Conservation (phyloP, 2,329 filamentous ascomycete genomes). For the Neonectria sp. region DNA sequence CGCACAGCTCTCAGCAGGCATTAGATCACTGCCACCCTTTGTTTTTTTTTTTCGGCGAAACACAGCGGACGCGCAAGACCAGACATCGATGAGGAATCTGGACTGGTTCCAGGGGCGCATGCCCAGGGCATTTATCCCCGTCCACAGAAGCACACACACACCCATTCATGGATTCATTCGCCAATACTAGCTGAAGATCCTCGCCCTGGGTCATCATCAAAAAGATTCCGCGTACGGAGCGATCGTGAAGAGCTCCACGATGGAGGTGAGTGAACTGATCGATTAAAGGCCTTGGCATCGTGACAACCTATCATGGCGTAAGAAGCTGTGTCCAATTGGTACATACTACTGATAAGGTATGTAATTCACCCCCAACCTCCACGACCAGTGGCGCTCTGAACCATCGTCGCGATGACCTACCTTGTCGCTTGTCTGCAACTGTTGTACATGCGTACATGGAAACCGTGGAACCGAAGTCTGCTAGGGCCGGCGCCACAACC, state of each 20-base stretch:
- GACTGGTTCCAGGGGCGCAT: conserved; percentile 16
- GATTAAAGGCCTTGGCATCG: conserved; percentile 14
- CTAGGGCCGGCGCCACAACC: background rate
- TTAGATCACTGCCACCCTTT: conserved; percentile 8
- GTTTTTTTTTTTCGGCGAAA: background rate
- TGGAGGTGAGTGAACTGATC: background rate
- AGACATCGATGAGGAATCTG: conserved; percentile 14
- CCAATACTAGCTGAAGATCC: conserved; percentile 9
- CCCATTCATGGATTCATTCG: background rate
- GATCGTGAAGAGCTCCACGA: background rate
- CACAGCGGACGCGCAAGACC: background rate
- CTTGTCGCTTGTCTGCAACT: background rate
- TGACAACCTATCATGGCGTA: conserved; percentile 13
- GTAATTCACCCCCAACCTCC: background rate
- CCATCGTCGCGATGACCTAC: conserved; percentile 1
- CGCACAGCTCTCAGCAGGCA: background rate
- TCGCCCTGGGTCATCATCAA: background rate
- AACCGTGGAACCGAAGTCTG: background rate
- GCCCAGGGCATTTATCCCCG: conserved; percentile 11
- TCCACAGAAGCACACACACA: conserved; percentile 4
- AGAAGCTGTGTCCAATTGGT: background rate
- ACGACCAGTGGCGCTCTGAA: background rate
- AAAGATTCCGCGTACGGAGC: conserved; percentile 1
- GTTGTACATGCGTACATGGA: conserved; percentile 1
- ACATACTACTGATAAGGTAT: background rate